phyloP scores from a whole-genome alignment of 2,329 filamentous ascomycete genomes.

The Pestalotiopsis sp. region DNA sequence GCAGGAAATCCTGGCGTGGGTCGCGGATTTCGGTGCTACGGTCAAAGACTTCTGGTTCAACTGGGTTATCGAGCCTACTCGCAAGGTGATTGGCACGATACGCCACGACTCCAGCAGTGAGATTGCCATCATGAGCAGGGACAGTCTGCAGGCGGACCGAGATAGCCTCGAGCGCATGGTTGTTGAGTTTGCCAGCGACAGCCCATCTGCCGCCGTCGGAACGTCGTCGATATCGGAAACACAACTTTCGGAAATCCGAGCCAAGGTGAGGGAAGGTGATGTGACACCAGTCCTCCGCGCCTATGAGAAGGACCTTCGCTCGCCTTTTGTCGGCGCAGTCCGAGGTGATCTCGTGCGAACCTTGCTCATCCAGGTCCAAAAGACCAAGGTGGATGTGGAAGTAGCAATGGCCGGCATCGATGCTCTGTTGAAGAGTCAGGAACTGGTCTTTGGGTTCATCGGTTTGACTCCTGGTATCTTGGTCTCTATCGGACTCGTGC shows the following conservation, averaged over 20 bases:
- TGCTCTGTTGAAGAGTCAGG: conserved; percentile 90
- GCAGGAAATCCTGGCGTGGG: conserved; percentile 79
- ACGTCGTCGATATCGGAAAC: conserved; percentile 60
- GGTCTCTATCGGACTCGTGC: conserved; percentile 73
- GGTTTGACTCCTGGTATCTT: conserved; percentile 92
- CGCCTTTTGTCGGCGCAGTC: conserved; percentile 80
- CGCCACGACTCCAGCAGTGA: conserved; percentile 91
- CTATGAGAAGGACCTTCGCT: conserved; percentile 86
- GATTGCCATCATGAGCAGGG: conserved; percentile 94
- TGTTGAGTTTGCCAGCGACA: conserved; percentile 89
- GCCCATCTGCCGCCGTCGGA: conserved; percentile 63
- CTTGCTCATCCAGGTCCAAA: conserved; percentile 94
- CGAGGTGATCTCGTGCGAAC: conserved; percentile 87
- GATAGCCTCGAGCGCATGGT: conserved; percentile 97
- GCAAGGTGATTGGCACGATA: conserved; percentile 87
- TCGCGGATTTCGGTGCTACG: conserved; percentile 77
- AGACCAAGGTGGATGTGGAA: conserved; percentile 98
- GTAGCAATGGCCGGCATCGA: conserved; percentile 96
- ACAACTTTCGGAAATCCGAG: conserved; percentile 74
- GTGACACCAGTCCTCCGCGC: conserved; percentile 88
- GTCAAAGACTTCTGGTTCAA: conserved; percentile 91
- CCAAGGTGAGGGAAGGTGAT: conserved; percentile 87
- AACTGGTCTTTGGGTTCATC: conserved; percentile 96
- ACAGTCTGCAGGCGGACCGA: conserved; percentile 86
- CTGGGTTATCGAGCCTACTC: conserved; percentile 87